Percentiles rank a stretch among this genome's conserved stretches.
Evolutionary conservation across 257 asterid genomes (phyloP).

Genomic region (Solanum ahanhuiri): DNA sequence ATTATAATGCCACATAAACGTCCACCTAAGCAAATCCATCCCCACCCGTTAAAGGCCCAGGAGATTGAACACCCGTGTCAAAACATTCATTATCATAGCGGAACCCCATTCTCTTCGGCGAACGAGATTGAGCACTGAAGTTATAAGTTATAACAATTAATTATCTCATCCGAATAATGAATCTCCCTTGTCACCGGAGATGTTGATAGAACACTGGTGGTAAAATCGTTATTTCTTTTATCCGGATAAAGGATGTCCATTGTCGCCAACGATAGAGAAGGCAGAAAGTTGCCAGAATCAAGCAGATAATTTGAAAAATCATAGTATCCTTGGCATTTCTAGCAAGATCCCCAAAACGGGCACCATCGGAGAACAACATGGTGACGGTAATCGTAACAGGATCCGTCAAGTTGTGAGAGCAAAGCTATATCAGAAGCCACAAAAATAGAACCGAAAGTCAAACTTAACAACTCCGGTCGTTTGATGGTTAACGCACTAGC

Average conservation of each 20-base stretch:
- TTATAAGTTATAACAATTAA: not conserved
- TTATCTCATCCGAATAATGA: not conserved
- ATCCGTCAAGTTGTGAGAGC: not conserved
- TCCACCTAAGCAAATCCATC: too few relatives aligned
- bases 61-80: too few relatives aligned
- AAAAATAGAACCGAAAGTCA: rapidly evolving
- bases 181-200: not conserved
- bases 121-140: not conserved
- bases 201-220: not conserved
- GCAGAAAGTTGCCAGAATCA: not conserved
- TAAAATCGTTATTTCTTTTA: too few relatives aligned
- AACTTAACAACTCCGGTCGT: too few relatives aligned
- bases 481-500: too few relatives aligned
- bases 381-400: rapidly evolving
- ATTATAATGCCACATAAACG: too few relatives aligned
- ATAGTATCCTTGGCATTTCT: not conserved
- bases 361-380: not conserved
- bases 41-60: too few relatives aligned
- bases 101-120: not conserved
- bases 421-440: not conserved
- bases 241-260: not conserved
- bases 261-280: not conserved
- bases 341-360: not conserved
- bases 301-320: too few relatives aligned
- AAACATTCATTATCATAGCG: too few relatives aligned